A percentile compares a stretch with the other conserved stretches of the same genome.
phyloP scores from a whole-genome alignment of 495 filamentous ascomycete species.

The Trypethelium eluteriae region DNA sequence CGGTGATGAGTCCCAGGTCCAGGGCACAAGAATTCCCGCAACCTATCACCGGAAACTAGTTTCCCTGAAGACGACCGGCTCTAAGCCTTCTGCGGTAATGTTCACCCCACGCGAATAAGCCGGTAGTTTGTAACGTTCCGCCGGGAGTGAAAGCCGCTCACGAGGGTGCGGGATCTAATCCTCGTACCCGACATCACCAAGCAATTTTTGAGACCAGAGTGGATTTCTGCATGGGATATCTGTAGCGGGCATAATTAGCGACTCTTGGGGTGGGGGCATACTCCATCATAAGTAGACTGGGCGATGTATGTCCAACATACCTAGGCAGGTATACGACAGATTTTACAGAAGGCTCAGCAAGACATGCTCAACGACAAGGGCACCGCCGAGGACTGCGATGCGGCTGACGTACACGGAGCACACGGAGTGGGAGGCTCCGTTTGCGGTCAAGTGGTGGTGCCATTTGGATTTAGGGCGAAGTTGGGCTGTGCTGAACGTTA shows the following conservation, averaged over 20 bases:
- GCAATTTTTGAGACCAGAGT: neutral
- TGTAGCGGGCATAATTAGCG: neutral
- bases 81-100: neutral
- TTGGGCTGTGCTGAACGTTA: no score
- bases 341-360: no score
- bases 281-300: no score
- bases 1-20: conserved; percentile 7
- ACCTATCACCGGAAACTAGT: neutral
- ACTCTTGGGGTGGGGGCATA: neutral
- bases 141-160: neutral
- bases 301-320: no score
- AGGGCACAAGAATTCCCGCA: neutral
- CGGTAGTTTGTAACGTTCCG: neutral
- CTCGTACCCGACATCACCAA: neutral
- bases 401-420: no score
- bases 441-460: no score
- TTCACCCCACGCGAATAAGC: neutral
- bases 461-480: no score
- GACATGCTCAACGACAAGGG: no score
- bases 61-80: neutral
- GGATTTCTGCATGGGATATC: neutral
- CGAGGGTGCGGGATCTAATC: neutral
- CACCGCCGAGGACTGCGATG: no score
- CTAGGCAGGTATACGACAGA: no score
- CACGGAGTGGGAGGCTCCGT: no score